Percentiles rank a stretch among this genome's conserved stretches.
Conservation (phyloP, 805 yeast species). For the Candida insectalens region DNA sequence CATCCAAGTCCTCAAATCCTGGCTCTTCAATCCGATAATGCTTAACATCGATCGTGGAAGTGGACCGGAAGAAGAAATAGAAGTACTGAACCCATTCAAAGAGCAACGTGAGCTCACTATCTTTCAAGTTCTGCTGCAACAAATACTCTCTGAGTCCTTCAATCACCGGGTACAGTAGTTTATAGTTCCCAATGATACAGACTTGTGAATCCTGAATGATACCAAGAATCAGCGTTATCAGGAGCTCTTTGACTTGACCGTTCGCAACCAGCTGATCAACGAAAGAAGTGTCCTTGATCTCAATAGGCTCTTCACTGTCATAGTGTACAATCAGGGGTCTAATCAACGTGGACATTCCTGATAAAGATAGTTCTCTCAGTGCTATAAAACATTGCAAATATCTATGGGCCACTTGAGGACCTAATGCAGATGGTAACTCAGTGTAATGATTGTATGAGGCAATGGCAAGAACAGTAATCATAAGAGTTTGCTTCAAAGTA, state of each 20-base stretch:
- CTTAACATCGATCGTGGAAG: conserved; percentile 37
- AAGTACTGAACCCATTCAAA: conserved; percentile 24
- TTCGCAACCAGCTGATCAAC: conserved; percentile 13
- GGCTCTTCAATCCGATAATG: conserved; percentile 34
- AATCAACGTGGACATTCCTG: conserved; percentile 13
- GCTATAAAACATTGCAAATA: conserved; percentile 16
- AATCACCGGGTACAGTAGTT: conserved; percentile 16
- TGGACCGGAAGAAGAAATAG: conserved; percentile 33
- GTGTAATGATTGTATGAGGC: conserved; percentile 17
- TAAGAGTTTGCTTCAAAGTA: conserved; percentile 12
- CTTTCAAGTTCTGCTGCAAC: conserved; percentile 5
- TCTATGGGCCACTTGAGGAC: conserved; percentile 16
- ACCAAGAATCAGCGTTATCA: conserved; percentile 18
- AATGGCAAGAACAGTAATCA: conserved; percentile 17
- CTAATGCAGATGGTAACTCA: conserved; percentile 16
- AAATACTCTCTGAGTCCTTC: conserved; percentile 14
- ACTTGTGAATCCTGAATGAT: conserved; percentile 22
- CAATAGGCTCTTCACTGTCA: conserved; percentile 5
- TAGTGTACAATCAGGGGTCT: conserved; percentile 9
- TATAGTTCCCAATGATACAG: conserved; percentile 18
- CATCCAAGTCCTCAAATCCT: conserved; percentile 33
- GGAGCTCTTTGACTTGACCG: conserved; percentile 17
- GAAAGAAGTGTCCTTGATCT: conserved; percentile 7
- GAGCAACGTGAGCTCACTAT: conserved; percentile 14
- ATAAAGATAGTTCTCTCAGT: conserved; percentile 17